A percentile compares a stretch with the other conserved stretches of the same genome.
Evolutionary conservation across 257 asterid species (phyloP).

Genomic region (Coffea canephora): DNA sequence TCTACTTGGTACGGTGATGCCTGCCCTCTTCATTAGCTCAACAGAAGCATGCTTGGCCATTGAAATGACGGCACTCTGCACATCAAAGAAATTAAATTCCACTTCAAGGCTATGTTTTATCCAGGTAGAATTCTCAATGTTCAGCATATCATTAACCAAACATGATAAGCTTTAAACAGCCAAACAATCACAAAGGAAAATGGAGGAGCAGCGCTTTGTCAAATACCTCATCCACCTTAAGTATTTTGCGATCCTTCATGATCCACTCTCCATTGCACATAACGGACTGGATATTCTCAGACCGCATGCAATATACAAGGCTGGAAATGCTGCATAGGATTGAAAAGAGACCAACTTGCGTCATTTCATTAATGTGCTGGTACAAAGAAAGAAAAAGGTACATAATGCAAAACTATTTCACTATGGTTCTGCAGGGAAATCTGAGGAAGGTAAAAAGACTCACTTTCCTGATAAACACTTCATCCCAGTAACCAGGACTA

Average conservation of each 20-base stretch:
- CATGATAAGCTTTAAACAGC: background rate
- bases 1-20: conserved; percentile 53
- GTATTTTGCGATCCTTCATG: conserved; percentile 58
- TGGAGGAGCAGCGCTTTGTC: background rate
- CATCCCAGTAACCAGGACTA: background rate
- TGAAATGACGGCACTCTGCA: conserved; percentile 44
- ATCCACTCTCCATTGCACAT: conserved; percentile 82
- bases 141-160: background rate
- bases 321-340: conserved; percentile 69
- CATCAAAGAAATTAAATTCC: background rate
- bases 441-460: background rate
- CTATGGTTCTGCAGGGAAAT: background rate
- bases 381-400: background rate
- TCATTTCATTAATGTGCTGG: no score
- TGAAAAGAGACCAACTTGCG: conserved; percentile 9
- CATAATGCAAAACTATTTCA: background rate
- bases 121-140: background rate
- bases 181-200: background rate
- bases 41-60: conserved; percentile 54
- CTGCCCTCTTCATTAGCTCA: conserved; percentile 55
- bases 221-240: conserved; percentile 59
- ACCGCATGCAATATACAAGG: conserved; percentile 77
- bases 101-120: background rate
- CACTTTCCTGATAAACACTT: background rate
- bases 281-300: conserved; percentile 60